Base-by-base conservation (phyloP, 305 asterid genomes). In the Plantago lanceolata region DNA sequence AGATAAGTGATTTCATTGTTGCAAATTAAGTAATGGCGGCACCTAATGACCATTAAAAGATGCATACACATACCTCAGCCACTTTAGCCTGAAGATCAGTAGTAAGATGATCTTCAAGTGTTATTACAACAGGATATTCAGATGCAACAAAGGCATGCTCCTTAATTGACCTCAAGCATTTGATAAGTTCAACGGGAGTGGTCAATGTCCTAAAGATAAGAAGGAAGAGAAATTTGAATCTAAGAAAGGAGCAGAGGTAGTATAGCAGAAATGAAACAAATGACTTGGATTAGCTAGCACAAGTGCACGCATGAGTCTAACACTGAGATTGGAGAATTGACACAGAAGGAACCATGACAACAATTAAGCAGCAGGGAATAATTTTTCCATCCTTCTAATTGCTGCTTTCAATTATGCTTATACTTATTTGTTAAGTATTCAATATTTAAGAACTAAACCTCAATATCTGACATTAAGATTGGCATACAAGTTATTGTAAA, bases 31-130 rank as follows among this genome's bases (percentile, higher is more conserved):
- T n/a, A 54, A 58, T 17, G 21, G 20, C 45, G 59, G 19, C 55
- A 72, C 43, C 52, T 35, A 56, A 53, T 65, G 49, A 19, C 66
- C 68, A 69, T 60, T 20, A 17, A 64, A 62, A 65, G 66, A 62
- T 57, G 28, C 51, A 57, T 51, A 19, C 56, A 74, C 84, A 58
- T 75, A 89, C 95, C 97, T 82, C 61, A 48, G 96, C 97, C 31
- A 79, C 81, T 85, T 84, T 85, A 49, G 83, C 94, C 76, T 85
- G 97, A 74, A 87, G 97, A 33, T 78, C 77, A 12, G 81, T 73
- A 55, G 82, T 82, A 53, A 90, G 92, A 79, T 90, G 97, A 69
- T 85, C 95, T 78, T 89, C 97, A 12, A 89, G 88, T 57, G 95
- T 89, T 78, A 89, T 79, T 59, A 89, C 83, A 72, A 90, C 90